Base-by-base conservation (phyloP, 495 filamentous ascomycete genomes). In the Talaromyces thailandensis region DNA sequence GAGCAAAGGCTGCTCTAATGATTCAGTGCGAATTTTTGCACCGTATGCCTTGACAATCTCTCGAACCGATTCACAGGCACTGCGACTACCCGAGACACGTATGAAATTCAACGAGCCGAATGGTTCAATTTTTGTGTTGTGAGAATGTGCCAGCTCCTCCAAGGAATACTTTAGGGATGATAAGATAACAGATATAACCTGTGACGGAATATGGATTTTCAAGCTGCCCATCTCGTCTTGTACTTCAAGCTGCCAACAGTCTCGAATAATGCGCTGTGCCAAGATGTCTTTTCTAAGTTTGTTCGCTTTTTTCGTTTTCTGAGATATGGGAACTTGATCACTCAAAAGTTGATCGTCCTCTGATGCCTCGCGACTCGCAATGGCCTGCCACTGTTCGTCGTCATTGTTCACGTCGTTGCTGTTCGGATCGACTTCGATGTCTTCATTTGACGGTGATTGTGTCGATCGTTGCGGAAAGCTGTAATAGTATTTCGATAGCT, bases 171-270 rank as follows among this genome's bases (percentile, higher is more conserved):
- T 61, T 25, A 71, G 61, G 25, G 71, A 68, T 56, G 67, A 64
- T 2, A 71, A 40, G 7, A 76, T 72, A 37, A 79, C 53, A 7
- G 64, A 63, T 18, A 76, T 53, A 4, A 60, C 61, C 35, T 60
- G 58, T 31, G 66, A 60, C 29, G 69, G 66, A 14, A 81, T 52
- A 12, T 59, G 67, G 16, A 81, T 69, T 28, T 81, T 78, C 28
- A 80, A 24, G 60, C 76, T 74, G 11, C 80, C 80, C 40, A 74
- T 37, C 58, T 79, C 75, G 26, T 69, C 66, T n/a, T 48, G 48
- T 16, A 75, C 56, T 7, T 65, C 72, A 29, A 82, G 59, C 24
- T 77, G 62, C 80, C 80, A 82, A 60, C 70, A 75, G 21, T 76
- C 72, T 12, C 76, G 70, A 55, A 81, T 66, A 31, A 82, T 75